Evolutionary conservation across 192 early-diverging fungal genomes (phyloP).

Genomic region (Entrophospora sp.): DNA sequence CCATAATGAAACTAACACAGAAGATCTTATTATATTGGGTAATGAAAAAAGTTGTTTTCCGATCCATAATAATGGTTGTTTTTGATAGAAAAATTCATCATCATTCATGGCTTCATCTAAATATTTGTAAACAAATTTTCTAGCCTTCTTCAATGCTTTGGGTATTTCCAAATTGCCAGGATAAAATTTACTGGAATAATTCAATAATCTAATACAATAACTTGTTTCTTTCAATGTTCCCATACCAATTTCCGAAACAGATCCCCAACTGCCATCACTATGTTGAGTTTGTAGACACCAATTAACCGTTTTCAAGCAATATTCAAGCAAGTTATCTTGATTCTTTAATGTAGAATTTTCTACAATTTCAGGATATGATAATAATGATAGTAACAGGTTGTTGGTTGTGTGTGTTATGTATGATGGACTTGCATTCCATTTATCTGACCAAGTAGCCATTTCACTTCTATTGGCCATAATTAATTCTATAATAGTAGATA

Average conservation of each 20-base stretch:
- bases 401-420: slow-evolving; percentile 1
- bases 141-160: neutral
- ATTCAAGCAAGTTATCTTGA: neutral
- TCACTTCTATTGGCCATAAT: neutral
- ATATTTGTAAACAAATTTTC: neutral
- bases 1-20: too few species aligned
- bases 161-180: neutral
- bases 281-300: neutral
- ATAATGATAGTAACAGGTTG: neutral
- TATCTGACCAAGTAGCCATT: neutral
- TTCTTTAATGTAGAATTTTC: neutral
- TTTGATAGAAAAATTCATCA: neutral
- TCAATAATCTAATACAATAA: slow-evolving; percentile 3
- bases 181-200: neutral
- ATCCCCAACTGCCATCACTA: slow-evolving; percentile 7
- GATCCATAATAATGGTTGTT: slow-evolving; percentile 11
- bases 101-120: slow-evolving; percentile 7
- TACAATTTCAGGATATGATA: neutral
- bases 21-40: neutral
- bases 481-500: neutral
- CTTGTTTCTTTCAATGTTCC: slow-evolving; percentile 15
- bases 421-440: neutral
- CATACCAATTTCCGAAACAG: neutral
- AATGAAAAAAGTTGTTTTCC: neutral
- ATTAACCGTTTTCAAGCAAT: neutral